These are phyloP conservation scores for Meyerozyma elateridarum DNA, from an alignment of 1,139 yeast species.

Conservation along the genomic window DNA sequence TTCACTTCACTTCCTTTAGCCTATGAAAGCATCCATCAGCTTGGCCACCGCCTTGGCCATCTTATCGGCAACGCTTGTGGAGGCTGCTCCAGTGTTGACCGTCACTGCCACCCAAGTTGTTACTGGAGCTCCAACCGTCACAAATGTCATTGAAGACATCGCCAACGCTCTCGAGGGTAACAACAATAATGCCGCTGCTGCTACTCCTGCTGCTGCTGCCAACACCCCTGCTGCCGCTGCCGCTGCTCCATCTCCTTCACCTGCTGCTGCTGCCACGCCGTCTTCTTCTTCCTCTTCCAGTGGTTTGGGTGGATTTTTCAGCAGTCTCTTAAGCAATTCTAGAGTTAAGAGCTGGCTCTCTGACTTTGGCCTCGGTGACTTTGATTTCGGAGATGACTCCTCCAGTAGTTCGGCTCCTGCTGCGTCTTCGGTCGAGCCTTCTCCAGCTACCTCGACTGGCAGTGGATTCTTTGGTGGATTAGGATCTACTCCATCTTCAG, in stretches of 20 bases:
- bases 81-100: conserved; percentile 26
- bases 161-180: too few species aligned
- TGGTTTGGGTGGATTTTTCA: conserved; percentile 10
- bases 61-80: conserved; percentile 8
- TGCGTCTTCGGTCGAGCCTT: not conserved
- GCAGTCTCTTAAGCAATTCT: conserved; percentile 8
- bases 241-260: conserved; percentile 9
- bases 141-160: too few species aligned
- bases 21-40: conserved; percentile 1
- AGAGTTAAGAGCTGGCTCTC: conserved; percentile 9
- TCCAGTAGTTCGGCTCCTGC: conserved; percentile 4
- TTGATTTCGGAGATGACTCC: not conserved
- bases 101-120: too few species aligned
- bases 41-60: conserved; percentile 6
- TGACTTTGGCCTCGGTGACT: conserved; percentile 11
- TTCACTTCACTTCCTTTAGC: not conserved
- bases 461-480: not conserved
- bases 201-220: conserved; percentile 15
- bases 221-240: conserved; percentile 14
- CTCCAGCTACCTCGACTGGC: conserved; percentile 2
- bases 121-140: too few species aligned
- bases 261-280: conserved; percentile 7
- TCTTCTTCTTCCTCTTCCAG: conserved; percentile 6
- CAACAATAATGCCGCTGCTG: too few species aligned
- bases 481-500: too few species aligned